phyloP scores from a whole-genome alignment of 768 basidiomycete genomes.

The Trametes elegans region DNA sequence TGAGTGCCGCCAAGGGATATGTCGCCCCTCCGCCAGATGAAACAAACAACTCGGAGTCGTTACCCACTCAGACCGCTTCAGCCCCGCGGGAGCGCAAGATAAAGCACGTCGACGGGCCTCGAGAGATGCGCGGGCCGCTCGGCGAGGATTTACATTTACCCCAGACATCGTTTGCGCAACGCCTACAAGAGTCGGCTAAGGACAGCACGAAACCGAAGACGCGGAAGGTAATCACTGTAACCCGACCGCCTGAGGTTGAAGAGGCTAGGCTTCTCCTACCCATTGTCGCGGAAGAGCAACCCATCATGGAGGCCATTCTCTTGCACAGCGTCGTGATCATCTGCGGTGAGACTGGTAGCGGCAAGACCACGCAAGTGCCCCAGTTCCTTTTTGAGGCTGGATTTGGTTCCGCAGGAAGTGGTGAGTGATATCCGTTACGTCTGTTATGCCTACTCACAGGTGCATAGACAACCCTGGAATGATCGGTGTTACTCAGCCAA shows the following conservation, averaged over 20 bases:
- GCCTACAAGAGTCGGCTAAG: conserved; percentile 32
- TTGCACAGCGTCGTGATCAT: conserved; percentile 86
- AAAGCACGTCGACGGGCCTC: conserved; percentile 28
- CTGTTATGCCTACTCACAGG: neutral
- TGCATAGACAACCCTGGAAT: conserved; percentile 89
- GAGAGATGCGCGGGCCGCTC: conserved; percentile 71
- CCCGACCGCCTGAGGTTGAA: conserved; percentile 67
- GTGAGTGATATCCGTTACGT: conserved; percentile 56
- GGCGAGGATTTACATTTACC: conserved; percentile 73
- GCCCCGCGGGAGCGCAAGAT: conserved; percentile 50
- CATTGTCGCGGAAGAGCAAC: conserved; percentile 90
- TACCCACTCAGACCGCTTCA: conserved; percentile 8
- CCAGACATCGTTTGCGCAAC: conserved; percentile 58
- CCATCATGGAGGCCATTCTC: conserved; percentile 88
- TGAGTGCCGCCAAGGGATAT: conserved; percentile 49
- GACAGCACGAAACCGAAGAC: neutral
- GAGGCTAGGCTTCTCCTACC: conserved; percentile 79
- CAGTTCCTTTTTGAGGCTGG: conserved; percentile 98
- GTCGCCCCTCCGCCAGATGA: conserved; percentile 26
- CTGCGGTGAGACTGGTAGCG: conserved; percentile 95
- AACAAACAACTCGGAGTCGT: neutral
- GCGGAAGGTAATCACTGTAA: conserved; percentile 50
- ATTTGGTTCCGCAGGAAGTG: conserved; percentile 80
- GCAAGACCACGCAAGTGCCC: conserved; percentile 97
- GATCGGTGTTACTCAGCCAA: conserved; percentile 96